Base-by-base conservation (phyloP, 1,139 yeast species). In the Debaryomyces robertsiae region DNA sequence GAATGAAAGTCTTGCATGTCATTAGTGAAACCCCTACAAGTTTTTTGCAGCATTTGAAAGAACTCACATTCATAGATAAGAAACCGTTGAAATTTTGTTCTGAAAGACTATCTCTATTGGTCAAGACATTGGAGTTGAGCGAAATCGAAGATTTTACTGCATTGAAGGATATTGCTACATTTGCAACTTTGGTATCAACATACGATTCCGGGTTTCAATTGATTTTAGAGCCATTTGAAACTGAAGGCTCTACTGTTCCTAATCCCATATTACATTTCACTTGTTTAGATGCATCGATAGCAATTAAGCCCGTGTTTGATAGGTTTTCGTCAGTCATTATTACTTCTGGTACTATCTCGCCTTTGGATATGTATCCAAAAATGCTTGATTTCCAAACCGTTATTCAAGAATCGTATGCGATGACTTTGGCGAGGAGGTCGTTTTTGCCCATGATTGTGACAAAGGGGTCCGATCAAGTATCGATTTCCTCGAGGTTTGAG, bases 281-380 rank as follows among this genome's bases (percentile, higher is more conserved):
- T 0, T 93, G 99, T 67, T 71, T 94, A 38, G 99, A 93, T 67
- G 98, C 98, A 0, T 90, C 97, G 0, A 94, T 94, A 52, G 98
- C 98, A 3, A 93, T 93, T 50, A 93, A 90, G 58, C 98, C 99
- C 0, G 93, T 93, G 0, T 93, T 93, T 70, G 98, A 93, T 39
- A 75, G 93, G 46, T 93, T 93, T 58, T 82, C 89, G n/a, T 85
- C 97, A 0, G 96, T 93, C 10, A 85, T 93, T 46, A 93, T 93
- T 46, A 93, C 99, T 0, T 88, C 96, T 1, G 99, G 99, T 53
- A 93, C 99, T 10, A 91, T 93, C 34, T 93, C 98, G 0, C 99
- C 99, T 1, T 77, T 93, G 61, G 98, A 94, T 57, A 93, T 93
- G 99, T 93, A 93, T 59, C 99, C 99, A 4, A 84, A 89, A 55